phyloP scores from a whole-genome alignment of 1,284 basidiomycete species.

The Singerocomus inundabilis region DNA sequence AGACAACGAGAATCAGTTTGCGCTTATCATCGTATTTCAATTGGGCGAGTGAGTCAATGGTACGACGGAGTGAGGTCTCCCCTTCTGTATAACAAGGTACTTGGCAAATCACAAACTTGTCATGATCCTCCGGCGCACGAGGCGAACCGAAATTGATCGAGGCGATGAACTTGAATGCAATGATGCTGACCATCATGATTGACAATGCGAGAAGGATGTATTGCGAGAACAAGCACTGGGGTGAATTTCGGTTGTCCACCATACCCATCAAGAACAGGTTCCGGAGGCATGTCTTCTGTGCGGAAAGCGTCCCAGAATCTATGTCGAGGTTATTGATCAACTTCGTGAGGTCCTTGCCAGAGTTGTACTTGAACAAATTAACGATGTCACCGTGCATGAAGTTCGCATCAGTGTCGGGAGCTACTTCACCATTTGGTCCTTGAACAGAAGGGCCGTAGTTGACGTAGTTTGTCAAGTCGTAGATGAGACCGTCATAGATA shows the following conservation, averaged over 20 bases:
- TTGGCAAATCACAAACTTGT: constrained; percentile 99
- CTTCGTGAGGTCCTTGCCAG: constrained; percentile 79
- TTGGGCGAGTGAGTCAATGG: constrained; percentile 92
- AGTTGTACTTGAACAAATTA: constrained; percentile 78
- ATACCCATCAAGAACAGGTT: constrained; percentile 93
- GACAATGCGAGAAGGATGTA: constrained; percentile 92
- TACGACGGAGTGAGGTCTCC: constrained; percentile 81
- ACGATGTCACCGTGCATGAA: constrained; percentile 82
- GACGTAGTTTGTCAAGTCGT: constrained; percentile 86
- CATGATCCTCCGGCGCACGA: constrained; percentile 91
- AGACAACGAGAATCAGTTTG: constrained; percentile 92
- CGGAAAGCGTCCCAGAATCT: constrained; percentile 61
- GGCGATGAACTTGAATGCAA: constrained; percentile 95
- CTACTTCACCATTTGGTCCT: constrained; percentile 62
- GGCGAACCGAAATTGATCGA: constrained; percentile 85
- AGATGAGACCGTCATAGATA: constrained; percentile 82
- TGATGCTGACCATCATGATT: constrained; percentile 91
- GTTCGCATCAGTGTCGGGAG: constrained; percentile 58
- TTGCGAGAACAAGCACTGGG: constrained; percentile 88
- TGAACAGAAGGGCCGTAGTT: constrained; percentile 53
- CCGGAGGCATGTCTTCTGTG: constrained; percentile 86
- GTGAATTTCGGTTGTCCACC: constrained; percentile 89
- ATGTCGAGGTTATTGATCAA: constrained; percentile 68
- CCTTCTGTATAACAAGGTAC: constrained; percentile 99
- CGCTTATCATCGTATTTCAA: constrained; percentile 99